A percentile compares a stretch with the other conserved stretches of the same genome.
phyloP scores from a whole-genome alignment of 257 asterid genomes.

The Haberlea rhodopensis region DNA sequence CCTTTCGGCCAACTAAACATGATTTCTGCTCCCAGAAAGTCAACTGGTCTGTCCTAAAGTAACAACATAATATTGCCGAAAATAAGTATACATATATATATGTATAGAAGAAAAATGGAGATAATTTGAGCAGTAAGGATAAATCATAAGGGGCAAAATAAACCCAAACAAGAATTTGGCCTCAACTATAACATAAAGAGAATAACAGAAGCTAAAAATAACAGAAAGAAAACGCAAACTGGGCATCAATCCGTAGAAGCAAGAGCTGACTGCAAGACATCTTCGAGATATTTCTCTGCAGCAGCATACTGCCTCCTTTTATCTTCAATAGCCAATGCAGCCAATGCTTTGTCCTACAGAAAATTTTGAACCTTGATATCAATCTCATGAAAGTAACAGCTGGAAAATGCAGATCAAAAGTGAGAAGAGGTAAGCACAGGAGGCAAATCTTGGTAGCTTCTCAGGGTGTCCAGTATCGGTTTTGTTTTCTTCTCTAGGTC shows the following conservation, averaged over 20 bases:
- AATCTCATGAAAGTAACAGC: slow-evolving; percentile 3
- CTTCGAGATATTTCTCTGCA: slow-evolving; percentile 98
- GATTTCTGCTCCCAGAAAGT: not conserved
- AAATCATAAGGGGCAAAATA: not conserved
- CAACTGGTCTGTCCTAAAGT: not conserved
- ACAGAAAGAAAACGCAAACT: not conserved
- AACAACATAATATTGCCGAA: not conserved
- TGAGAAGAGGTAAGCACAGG: slow-evolving; percentile 51
- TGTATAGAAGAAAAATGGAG: not conserved
- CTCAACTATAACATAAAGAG: slow-evolving; percentile 9
- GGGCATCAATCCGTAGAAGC: slow-evolving; percentile 59
- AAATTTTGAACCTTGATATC: slow-evolving; percentile 6
- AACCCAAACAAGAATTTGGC: slow-evolving; percentile 6
- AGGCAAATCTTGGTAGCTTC: slow-evolving; percentile 99
- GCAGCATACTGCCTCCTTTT: slow-evolving; percentile 89
- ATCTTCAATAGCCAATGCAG: slow-evolving; percentile 93
- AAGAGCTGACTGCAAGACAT: slow-evolving; percentile 94
- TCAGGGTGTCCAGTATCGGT: slow-evolving; percentile 86
- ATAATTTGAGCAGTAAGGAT: slow-evolving; percentile 4
- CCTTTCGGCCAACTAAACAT: not conserved
- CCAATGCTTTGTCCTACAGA: slow-evolving; percentile 90
- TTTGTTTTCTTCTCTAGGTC: slow-evolving; percentile 90
- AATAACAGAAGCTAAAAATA: slow-evolving; percentile 2
- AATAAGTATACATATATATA: slow-evolving; percentile 7
- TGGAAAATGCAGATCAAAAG: not conserved